Conservation (phyloP, 345 rosid genomes). For the Brassica incana region DNA sequence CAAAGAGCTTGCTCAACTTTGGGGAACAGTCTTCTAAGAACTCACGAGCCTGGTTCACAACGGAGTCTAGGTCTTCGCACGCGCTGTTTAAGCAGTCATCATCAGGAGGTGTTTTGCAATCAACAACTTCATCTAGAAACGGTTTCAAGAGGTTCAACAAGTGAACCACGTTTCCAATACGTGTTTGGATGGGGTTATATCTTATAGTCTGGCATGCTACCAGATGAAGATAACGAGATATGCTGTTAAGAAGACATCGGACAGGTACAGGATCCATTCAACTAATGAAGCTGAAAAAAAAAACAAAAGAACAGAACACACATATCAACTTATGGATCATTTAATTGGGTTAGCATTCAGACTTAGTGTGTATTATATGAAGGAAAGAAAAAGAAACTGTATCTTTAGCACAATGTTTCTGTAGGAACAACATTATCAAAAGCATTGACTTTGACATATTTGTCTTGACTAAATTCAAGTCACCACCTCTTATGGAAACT, state of each 20-base stretch:
- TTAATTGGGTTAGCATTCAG: background rate
- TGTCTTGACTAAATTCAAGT: slow-evolving; percentile 32
- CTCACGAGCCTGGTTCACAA: slow-evolving; percentile 75
- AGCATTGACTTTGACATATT: slow-evolving; percentile 38
- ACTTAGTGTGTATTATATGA: background rate
- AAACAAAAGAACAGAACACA: background rate
- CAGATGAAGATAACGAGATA: slow-evolving; percentile 80
- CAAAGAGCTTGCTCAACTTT: slow-evolving; percentile 71
- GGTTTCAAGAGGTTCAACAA: slow-evolving; percentile 75
- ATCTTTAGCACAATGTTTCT: background rate
- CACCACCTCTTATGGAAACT: slow-evolving; percentile 23
- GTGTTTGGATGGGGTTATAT: slow-evolving; percentile 52
- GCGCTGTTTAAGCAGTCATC: slow-evolving; percentile 49
- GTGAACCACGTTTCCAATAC: slow-evolving; percentile 52
- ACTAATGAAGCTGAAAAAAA: background rate
- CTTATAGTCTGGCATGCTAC: slow-evolving; percentile 74
- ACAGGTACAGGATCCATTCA: slow-evolving; percentile 64
- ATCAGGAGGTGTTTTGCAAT: slow-evolving; percentile 51
- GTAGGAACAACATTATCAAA: slow-evolving; percentile 3
- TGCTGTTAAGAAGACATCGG: slow-evolving; percentile 74
- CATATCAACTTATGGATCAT: background rate
- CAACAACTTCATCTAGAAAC: slow-evolving; percentile 73
- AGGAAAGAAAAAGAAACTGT: background rate
- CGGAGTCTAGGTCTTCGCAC: slow-evolving; percentile 71
- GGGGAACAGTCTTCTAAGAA: slow-evolving; percentile 76